Evolutionary conservation across 164 flowering plant species (phyloP), one percentile per base, ranked within the genome.

Genomic region (Magnolia changhungtana): DNA sequence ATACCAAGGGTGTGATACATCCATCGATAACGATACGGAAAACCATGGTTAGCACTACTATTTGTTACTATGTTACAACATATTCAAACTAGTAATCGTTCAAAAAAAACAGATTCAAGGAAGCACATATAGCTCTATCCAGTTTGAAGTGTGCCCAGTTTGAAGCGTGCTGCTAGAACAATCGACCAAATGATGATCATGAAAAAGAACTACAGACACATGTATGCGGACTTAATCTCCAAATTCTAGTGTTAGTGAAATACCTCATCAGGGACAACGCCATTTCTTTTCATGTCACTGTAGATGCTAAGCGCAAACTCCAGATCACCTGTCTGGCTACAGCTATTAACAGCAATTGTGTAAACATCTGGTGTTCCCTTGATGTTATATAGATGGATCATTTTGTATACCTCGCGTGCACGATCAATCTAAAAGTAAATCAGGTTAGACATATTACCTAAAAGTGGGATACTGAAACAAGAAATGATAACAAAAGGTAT

Each of bases 221-320:
- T 68, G 10, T 70, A 16, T 52, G 49, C 9, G 6, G 7, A 50
- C 59, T 16, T 11, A 69, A 4, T 55, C 23, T 55, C 74, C 50
- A 72, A 21, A 55, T 72, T 74, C 29, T 49, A 18, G 52, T 10
- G 27, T 23, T 11, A 64, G 27, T n/a, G 55, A 37, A 69, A 23
- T 86, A 95, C 98, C 98, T 95, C 98, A 86, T 93, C 99, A 75
- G 97, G 97, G 76, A 84, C 70, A 59, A 93, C 89, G 21, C 89
- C 92, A 75, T 91, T 93, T 77, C 73, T 78, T 81, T 24, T 87
- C 97, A 94, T 91, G 84, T 96, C 99, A 79, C 69, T 74, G 74
- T 89, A 94, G 24, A 96, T 86, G 65, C 64, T 79, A 66, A 87
- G 81, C 0, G 96, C 98, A 85, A 89, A 94, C 61, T 91, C 93